These are phyloP conservation scores for Cronartium quercuum DNA, from an alignment of 1,284 basidiomycete genomes.

Conservation along the genomic window DNA sequence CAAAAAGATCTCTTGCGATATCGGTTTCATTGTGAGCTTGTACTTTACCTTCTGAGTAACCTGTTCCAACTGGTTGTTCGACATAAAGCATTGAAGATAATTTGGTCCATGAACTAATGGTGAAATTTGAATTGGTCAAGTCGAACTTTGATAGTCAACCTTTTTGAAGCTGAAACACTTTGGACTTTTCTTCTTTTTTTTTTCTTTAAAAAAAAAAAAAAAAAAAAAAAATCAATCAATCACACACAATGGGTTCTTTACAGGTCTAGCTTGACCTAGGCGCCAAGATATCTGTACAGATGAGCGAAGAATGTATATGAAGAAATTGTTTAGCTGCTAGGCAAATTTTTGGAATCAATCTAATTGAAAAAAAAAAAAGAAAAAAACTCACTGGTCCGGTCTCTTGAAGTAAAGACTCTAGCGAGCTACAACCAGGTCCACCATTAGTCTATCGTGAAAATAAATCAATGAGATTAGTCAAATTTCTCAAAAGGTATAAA, in stretches of 20 bases:
- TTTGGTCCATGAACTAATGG: slow-evolving; percentile 15
- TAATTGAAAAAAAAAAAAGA: background rate
- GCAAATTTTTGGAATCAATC: background rate
- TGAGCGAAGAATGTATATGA: background rate
- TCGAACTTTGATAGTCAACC: background rate
- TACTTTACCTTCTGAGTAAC: slow-evolving; percentile 22
- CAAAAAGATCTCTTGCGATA: slow-evolving; percentile 23
- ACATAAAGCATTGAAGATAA: slow-evolving; percentile 27
- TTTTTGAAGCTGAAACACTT: too few relatives aligned
- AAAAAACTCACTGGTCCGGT: slow-evolving; percentile 28
- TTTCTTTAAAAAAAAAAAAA: too few relatives aligned
- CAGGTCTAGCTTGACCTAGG: background rate
- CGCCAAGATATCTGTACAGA: background rate
- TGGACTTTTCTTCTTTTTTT: too few relatives aligned
- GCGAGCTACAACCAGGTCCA: slow-evolving; percentile 35
- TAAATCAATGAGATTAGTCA: background rate
- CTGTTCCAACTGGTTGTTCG: slow-evolving; percentile 29
- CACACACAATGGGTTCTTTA: slow-evolving; percentile 64
- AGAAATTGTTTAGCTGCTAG: background rate
- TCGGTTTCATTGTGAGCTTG: slow-evolving; percentile 26
- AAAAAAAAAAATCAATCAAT: too few relatives aligned
- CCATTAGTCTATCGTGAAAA: slow-evolving; percentile 22
- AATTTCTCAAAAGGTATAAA: background rate
- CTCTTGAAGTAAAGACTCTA: slow-evolving; percentile 34
- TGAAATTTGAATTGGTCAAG: background rate